These are phyloP conservation scores for Physcia stellaris DNA, from an alignment of 495 filamentous ascomycete genomes.

Conservation along the genomic window DNA sequence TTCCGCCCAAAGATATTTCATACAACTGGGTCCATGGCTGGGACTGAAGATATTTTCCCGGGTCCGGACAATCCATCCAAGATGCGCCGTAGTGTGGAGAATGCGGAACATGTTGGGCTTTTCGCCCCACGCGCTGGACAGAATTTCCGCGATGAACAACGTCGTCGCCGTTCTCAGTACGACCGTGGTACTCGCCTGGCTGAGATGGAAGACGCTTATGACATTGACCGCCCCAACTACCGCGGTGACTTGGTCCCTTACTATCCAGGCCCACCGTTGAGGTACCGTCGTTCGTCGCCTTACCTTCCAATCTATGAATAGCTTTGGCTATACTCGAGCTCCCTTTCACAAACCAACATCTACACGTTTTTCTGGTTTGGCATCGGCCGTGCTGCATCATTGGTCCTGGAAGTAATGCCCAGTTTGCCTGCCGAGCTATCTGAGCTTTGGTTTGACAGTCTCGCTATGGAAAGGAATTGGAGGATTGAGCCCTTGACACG, in stretches of 20 bases:
- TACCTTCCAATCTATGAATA: too few species aligned
- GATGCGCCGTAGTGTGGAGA: constrained; percentile 71
- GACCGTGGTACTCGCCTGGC: constrained; percentile 56
- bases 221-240: constrained; percentile 20
- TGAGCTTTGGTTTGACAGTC: too few species aligned
- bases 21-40: constrained; percentile 28
- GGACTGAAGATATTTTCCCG: constrained; percentile 59
- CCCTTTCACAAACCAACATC: too few species aligned
- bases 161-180: constrained; percentile 61
- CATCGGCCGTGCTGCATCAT: too few species aligned
- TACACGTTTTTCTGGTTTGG: too few species aligned
- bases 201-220: constrained; percentile 42
- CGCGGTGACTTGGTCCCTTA: neutral
- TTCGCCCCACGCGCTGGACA: constrained; percentile 62
- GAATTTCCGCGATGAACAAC: constrained; percentile 61
- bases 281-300: too few species aligned
- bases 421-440: too few species aligned
- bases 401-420: too few species aligned
- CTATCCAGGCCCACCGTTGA: too few species aligned
- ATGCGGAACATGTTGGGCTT: constrained; percentile 69
- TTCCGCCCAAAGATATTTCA: constrained; percentile 66
- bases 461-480: too few species aligned
- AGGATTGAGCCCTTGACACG: too few species aligned
- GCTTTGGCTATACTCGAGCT: constrained; percentile 2
- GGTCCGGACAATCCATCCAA: constrained; percentile 70